These are phyloP conservation scores for Violaceomyces palustris DNA, from an alignment of 1,284 basidiomycete genomes.

Conservation along the genomic window DNA sequence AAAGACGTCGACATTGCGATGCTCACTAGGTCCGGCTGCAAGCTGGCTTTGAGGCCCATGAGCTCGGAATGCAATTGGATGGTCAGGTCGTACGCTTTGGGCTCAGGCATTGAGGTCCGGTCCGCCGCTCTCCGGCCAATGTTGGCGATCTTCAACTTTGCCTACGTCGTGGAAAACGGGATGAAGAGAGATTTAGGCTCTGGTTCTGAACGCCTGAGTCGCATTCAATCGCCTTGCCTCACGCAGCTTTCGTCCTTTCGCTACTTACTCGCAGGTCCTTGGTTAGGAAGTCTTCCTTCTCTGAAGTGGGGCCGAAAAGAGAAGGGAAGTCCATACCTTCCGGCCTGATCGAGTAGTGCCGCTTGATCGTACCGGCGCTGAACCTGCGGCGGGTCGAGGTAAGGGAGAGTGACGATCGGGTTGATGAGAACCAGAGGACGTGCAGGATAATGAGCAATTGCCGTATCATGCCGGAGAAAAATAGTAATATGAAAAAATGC, in stretches of 20 bases:
- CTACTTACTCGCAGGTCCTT: constrained; percentile 13
- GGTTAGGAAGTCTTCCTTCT: constrained; percentile 19
- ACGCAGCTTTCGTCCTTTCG: no score
- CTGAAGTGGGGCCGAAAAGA: constrained; percentile 12
- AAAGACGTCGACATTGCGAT: background rate
- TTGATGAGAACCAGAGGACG: no score
- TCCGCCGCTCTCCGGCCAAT: constrained; percentile 29
- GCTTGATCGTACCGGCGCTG: constrained; percentile 23
- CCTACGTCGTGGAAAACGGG: background rate
- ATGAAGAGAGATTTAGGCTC: background rate
- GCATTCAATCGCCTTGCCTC: background rate
- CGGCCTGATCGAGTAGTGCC: constrained; percentile 25
- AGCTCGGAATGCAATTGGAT: constrained; percentile 37
- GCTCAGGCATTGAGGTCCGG: constrained; percentile 24
- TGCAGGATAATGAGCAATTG: background rate
- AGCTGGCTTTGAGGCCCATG: constrained; percentile 15
- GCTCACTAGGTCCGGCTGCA: constrained; percentile 18
- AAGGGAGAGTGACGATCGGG: no score
- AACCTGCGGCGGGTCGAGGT: no score
- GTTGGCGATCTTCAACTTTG: constrained; percentile 21
- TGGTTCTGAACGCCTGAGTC: background rate
- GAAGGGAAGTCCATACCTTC: constrained; percentile 24
- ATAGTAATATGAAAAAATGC: constrained; percentile 5
- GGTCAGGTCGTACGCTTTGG: constrained; percentile 31
- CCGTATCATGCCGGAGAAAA: background rate